Percentiles rank a stretch among this genome's conserved stretches.
Evolutionary conservation across 1,284 basidiomycete genomes (phyloP).

Genomic region (Heterobasidion parviporum): DNA sequence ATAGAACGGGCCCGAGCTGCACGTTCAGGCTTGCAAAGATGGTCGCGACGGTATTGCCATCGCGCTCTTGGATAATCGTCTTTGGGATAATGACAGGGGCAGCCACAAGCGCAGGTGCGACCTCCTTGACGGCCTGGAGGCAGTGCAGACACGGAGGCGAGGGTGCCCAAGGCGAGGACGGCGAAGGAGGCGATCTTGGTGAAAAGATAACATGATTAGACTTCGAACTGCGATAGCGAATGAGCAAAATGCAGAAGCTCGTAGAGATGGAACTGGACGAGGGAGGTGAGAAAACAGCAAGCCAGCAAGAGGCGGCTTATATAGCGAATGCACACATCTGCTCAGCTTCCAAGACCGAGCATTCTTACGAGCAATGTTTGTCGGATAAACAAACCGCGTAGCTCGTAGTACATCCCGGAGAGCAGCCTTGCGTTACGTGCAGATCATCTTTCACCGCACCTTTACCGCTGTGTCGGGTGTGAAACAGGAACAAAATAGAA

Average conservation of each 20-base stretch:
- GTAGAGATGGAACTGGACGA: background rate
- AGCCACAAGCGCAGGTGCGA: background rate
- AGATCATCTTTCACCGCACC: too few species aligned
- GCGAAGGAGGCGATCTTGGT: background rate
- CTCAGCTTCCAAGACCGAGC: too few species aligned
- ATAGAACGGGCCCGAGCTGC: too few species aligned
- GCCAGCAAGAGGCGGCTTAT: background rate
- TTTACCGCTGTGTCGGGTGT: too few species aligned
- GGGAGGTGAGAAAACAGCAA: background rate
- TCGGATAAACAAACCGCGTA: too few species aligned
- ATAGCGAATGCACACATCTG: too few species aligned
- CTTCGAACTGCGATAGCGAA: background rate
- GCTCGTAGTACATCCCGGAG: too few species aligned
- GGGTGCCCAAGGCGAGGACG: background rate
- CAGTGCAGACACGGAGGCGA: background rate
- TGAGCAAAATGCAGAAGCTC: background rate
- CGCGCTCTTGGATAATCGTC: background rate
- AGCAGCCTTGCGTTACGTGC: too few species aligned
- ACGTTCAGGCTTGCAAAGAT: background rate
- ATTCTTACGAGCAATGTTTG: too few species aligned
- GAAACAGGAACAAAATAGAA: too few species aligned
- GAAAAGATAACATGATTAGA: background rate
- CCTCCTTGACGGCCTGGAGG: background rate
- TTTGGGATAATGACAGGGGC: background rate
- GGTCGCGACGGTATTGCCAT: background rate